Base-by-base conservation (phyloP, 768 basidiomycete genomes). In the Boletus edulis region DNA sequence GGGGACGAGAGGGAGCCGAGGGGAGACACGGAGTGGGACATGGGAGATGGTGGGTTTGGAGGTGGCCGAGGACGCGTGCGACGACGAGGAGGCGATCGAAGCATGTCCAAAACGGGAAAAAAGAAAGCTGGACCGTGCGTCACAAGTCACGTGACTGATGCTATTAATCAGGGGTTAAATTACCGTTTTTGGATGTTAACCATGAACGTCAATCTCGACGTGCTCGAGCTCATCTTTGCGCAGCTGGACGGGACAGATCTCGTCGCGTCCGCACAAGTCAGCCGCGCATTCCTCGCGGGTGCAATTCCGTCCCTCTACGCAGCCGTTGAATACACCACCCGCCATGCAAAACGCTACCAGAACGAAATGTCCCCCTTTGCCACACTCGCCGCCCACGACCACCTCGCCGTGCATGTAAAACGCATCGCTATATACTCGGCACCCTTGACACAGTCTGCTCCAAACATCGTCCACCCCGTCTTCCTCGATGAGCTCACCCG, bases 171-270 rank as follows among this genome's bases (percentile, higher is more conserved):
- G 57, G 62, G 62, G 62, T 2, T 37, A 51, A 45, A 6, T 53
- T 3, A 2, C 55, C 20, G 13, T 37, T 34, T 59, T 49, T 40
- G 44, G 48, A 37, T 8, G 2, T 31, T 35, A 27, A 83, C 82
- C 12, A 82, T 87, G 59, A 86, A 81, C 61, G 74, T 89, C 45
- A 84, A 89, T 57, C 76, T 83, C 18, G 89, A 91, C 70, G 85
- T 90, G 37, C 77, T 89, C 40, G 84, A 86, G 63, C 73, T 83
- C n/a, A 81, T 91, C 17, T 86, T 86, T 58, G 68, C 72, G 0
- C 73, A 78, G 60, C 72, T 91, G 5, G 65, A 75, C 40, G 75
- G 76, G 17, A 53, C 69, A 1, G 85, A 88, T 60, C 77, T 91
- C 32, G 76, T 81, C 15, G 77, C 81, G 4, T 74, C 83, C 18